Evolutionary conservation across 768 basidiomycete genomes (phyloP), one percentile per base, ranked within the genome.

Genomic region (Coprinellus aureogranulatus): DNA sequence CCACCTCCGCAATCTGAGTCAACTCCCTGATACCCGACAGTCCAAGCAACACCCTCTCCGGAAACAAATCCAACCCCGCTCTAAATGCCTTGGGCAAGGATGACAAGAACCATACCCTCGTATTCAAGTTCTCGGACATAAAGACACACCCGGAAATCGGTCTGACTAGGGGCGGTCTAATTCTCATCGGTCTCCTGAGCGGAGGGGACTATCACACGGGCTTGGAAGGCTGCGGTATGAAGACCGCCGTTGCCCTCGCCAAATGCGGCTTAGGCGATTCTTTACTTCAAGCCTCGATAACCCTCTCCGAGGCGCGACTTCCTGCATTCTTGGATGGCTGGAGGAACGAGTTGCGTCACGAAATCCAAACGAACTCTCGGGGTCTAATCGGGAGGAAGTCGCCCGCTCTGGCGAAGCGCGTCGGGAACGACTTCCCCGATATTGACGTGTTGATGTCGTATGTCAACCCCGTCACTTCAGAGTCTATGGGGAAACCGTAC

Each of bases 141-240:
- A 69, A 62, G 23, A 59, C 64, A 0, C 74, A 81, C 62, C 74
- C 75, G 0, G 72, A 77, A 34, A 65, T 80, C 28, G 68, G 62
- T 12, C 75, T 77, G 64, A 88, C 83, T 20, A 85, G 89, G 30
- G 88, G 85, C 27, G 92, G 92, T 2, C 77, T 92, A 63, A 87
- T 94, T 52, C 82, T 95, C 25, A 88, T 94, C 42, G 93, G 87
- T 2, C 77, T 95, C 1, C 77, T 94, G 64, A 86, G 86, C n/a
- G 94, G 94, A 0, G 94, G 94, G 0, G 94, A 98, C 69, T 98
- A 97, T 63, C 81, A 90, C 53, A 83, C 84, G 14, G 90, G 90
- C 18, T 72, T 92, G 8, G 66, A 75, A 9, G 78, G 87, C 4
- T 91, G 87, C 63, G 92, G 92, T 2, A 73, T 81, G 22, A 80